Conservation (phyloP, 169 alveolate species). For the Plasmodium coatneyi region DNA sequence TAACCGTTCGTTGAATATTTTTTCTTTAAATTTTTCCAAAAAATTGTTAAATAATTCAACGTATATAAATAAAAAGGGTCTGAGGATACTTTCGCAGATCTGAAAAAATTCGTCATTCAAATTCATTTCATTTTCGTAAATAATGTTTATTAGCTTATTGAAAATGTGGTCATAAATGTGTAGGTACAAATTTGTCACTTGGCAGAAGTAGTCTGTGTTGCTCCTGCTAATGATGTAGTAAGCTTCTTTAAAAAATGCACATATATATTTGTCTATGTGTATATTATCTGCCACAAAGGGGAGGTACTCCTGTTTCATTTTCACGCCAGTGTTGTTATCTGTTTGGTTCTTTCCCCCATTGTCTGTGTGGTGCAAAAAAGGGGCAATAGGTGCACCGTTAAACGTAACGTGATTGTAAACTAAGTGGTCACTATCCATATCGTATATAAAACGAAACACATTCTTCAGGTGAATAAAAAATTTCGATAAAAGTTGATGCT, state of each 20-base stretch:
- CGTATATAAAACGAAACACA: conserved; percentile 29
- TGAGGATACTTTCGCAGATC: conserved; percentile 20
- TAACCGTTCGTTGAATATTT: conserved; percentile 13
- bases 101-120: conserved; percentile 46
- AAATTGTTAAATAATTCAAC: conserved; percentile 32
- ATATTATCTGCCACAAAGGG: conserved; percentile 11
- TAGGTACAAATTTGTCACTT: conserved; percentile 22
- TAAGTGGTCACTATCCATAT: neutral
- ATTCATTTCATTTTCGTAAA: conserved; percentile 74
- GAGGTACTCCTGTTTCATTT: conserved; percentile 17
- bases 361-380: neutral
- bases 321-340: neutral
- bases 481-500: conserved; percentile 14
- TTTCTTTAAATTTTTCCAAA: conserved; percentile 26
- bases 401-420: conserved; percentile 49
- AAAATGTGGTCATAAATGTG: conserved; percentile 55
- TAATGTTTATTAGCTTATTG: conserved; percentile 43
- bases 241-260: conserved; percentile 41
- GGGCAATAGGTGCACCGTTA: neutral
- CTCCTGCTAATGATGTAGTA: conserved; percentile 46
- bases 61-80: conserved; percentile 68
- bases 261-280: conserved; percentile 40
- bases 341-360: neutral
- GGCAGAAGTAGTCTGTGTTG: conserved; percentile 20
- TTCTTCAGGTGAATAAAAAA: neutral